These are phyloP conservation scores for Phytophthora citrophthora DNA, from an alignment of 352 stramenopile species.

Conservation along the genomic window DNA sequence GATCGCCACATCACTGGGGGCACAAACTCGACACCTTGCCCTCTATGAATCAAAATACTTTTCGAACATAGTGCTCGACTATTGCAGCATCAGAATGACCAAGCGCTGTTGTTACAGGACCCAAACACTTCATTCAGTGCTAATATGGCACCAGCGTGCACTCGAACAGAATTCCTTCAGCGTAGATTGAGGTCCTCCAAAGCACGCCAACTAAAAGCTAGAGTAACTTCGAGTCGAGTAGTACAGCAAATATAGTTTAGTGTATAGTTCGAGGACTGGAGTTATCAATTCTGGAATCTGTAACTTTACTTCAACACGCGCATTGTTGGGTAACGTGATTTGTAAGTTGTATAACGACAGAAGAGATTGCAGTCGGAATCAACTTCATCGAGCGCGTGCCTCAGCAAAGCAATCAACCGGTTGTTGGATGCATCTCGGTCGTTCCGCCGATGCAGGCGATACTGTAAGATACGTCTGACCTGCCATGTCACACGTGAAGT, in stretches of 20 bases:
- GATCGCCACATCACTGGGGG: too few relatives aligned
- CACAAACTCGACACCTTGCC: too few relatives aligned
- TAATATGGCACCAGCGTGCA: too few relatives aligned
- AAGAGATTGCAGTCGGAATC: conserved; percentile 1
- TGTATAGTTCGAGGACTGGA: conserved; percentile 1
- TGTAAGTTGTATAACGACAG: conserved; percentile 18
- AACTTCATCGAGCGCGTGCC: conserved; percentile 7
- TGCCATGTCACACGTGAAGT: conserved; percentile 12
- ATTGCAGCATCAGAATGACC: too few relatives aligned
- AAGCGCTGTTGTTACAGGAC: too few relatives aligned
- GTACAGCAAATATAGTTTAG: too few relatives aligned
- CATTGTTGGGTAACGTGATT: conserved; percentile 22
- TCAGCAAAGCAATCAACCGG: conserved; percentile 2
- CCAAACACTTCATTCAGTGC: too few relatives aligned
- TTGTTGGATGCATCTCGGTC: neutral
- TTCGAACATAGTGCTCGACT: too few relatives aligned
- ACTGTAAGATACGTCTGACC: neutral
- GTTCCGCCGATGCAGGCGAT: conserved; percentile 12
- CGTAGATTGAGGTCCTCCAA: neutral
- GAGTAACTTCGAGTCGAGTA: too few relatives aligned
- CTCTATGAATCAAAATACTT: too few relatives aligned
- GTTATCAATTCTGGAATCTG: conserved; percentile 2
- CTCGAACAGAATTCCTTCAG: too few relatives aligned
- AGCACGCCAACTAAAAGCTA: neutral
- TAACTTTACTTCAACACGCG: conserved; percentile 24